Evolutionary conservation across 2,329 filamentous ascomycete genomes (phyloP).

Genomic region (Pyrenophora teres): DNA sequence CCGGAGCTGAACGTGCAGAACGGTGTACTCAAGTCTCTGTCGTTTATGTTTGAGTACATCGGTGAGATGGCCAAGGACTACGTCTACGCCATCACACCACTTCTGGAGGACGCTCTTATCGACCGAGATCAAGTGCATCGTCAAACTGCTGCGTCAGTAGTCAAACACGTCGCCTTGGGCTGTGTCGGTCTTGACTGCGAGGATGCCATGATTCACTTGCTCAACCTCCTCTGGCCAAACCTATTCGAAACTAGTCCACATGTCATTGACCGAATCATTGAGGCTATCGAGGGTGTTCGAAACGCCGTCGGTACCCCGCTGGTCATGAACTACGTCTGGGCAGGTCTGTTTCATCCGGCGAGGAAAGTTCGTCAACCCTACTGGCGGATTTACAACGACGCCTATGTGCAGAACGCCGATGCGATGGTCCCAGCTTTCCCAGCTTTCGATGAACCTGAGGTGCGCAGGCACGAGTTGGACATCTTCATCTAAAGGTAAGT

Average conservation of each 20-base stretch:
- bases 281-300: slow-evolving; percentile 93
- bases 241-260: slow-evolving; percentile 97
- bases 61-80: slow-evolving; percentile 99
- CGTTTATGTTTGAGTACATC: slow-evolving; percentile 98
- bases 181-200: slow-evolving; percentile 98
- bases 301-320: slow-evolving; percentile 91
- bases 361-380: slow-evolving; percentile 93
- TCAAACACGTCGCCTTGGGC: slow-evolving; percentile 96
- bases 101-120: slow-evolving; percentile 95
- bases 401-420: slow-evolving; percentile 91
- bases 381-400: slow-evolving; percentile 96
- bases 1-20: slow-evolving; percentile 99
- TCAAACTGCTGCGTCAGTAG: slow-evolving; percentile 92
- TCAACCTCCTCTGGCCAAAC: slow-evolving; percentile 95
- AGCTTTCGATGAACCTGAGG: slow-evolving; percentile 76
- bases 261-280: slow-evolving; percentile 96
- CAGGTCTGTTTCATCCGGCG: slow-evolving; percentile 94
- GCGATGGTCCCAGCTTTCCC: slow-evolving; percentile 97
- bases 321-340: slow-evolving; percentile 98
- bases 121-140: slow-evolving; percentile 97
- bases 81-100: slow-evolving; percentile 94
- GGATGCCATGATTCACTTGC: slow-evolving; percentile 96
- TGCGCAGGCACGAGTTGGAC: slow-evolving; percentile 78
- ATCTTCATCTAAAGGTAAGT: slow-evolving; percentile 70
- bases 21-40: slow-evolving; percentile 93